These are phyloP conservation scores for Caryopteris hybrid DNA, from an alignment of 305 asterid species.

Conservation along the genomic window DNA sequence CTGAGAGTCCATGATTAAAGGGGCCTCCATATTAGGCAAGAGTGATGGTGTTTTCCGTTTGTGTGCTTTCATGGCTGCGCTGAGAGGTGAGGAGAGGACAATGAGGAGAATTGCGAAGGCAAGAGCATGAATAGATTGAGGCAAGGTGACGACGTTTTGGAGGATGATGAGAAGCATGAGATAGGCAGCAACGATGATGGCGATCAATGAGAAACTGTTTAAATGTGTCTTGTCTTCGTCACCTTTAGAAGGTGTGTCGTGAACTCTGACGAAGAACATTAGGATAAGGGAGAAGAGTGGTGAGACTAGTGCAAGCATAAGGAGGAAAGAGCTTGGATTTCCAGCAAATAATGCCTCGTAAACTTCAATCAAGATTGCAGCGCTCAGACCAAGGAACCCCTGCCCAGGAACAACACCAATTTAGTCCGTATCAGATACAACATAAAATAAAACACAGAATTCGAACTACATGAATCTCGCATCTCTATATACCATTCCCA, in stretches of 20 bases:
- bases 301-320: slow-evolving; percentile 73
- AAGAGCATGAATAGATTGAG: slow-evolving; percentile 38
- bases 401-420: no score
- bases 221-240: slow-evolving; percentile 41
- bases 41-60: slow-evolving; percentile 1
- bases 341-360: slow-evolving; percentile 60
- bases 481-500: no score
- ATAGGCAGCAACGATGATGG: slow-evolving; percentile 47
- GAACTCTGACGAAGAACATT: slow-evolving; percentile 62
- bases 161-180: slow-evolving; percentile 55
- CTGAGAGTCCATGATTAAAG: slow-evolving; percentile 29
- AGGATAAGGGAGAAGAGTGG: slow-evolving; percentile 50
- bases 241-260: slow-evolving; percentile 21
- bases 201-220: slow-evolving; percentile 52
- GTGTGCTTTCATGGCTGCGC: slow-evolving; percentile 40
- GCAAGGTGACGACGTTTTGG: slow-evolving; percentile 34
- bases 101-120: slow-evolving; percentile 49
- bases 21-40: slow-evolving; percentile 16
- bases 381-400: slow-evolving; percentile 96
- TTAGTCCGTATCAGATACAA: no score
- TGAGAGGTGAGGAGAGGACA: slow-evolving; percentile 60
- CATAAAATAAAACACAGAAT: no score
- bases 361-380: slow-evolving; percentile 75
- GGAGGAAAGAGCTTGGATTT: slow-evolving; percentile 61
- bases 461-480: no score